Evolutionary conservation across 768 basidiomycete genomes (phyloP).

Genomic region (Calocybe cyanea): DNA sequence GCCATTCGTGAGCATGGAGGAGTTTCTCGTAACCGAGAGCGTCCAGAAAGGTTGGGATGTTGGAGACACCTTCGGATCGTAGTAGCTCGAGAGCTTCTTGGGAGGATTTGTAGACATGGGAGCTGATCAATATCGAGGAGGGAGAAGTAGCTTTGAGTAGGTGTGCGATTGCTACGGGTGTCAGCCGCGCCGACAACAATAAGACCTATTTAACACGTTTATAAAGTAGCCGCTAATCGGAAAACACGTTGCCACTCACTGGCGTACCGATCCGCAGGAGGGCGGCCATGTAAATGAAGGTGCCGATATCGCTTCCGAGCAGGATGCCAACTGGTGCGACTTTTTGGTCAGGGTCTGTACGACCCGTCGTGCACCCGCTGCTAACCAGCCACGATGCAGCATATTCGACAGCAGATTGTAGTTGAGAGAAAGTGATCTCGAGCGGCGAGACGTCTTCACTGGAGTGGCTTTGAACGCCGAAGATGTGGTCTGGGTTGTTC

Average conservation of each 20-base stretch:
- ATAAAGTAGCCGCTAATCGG: neutral
- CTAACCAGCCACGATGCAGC: constrained; percentile 31
- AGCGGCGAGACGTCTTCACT: constrained; percentile 21
- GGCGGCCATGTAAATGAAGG: constrained; percentile 35
- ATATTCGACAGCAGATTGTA: constrained; percentile 27
- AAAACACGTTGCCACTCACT: constrained; percentile 18
- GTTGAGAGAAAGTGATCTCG: constrained; percentile 30
- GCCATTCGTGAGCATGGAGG: constrained; percentile 15
- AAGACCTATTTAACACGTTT: constrained; percentile 23
- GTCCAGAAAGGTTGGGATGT: constrained; percentile 20
- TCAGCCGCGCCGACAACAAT: constrained; percentile 31
- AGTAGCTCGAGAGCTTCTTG: constrained; percentile 23
- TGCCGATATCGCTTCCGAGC: constrained; percentile 32
- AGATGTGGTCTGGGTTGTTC: constrained; percentile 31
- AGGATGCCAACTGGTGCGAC: constrained; percentile 33
- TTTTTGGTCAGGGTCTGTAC: constrained; percentile 18
- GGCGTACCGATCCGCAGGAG: constrained; percentile 33
- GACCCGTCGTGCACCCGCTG: constrained; percentile 23
- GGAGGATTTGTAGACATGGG: constrained; percentile 27
- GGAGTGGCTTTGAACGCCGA: constrained; percentile 28
- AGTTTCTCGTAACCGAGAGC: constrained; percentile 27
- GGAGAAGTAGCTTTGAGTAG: constrained; percentile 28
- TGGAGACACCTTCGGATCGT: constrained; percentile 9
- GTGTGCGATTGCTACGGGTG: constrained; percentile 31
- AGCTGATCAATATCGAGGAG: constrained; percentile 25